phyloP scores from a whole-genome alignment of 306 rosid genomes.

The Hippophae rhamnoides region DNA sequence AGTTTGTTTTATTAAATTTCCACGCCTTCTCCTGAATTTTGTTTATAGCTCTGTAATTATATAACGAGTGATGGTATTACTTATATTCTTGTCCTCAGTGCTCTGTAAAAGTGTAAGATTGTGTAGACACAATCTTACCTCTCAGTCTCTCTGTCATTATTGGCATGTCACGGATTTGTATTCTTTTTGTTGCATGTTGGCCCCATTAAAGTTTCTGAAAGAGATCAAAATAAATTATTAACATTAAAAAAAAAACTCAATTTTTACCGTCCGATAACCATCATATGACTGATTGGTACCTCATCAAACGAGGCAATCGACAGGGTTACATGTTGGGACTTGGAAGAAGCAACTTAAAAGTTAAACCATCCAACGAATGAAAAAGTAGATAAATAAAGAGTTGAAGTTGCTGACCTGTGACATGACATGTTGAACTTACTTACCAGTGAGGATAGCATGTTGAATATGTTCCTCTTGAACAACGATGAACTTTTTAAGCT shows the following conservation, averaged over 20 bases:
- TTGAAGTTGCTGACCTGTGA: constrained; percentile 17
- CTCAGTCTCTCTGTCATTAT: constrained; percentile 12
- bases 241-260: no score
- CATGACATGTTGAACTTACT: constrained; percentile 27
- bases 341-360: neutral
- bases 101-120: neutral
- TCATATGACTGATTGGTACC: no score
- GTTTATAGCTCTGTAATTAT: no score
- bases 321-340: neutral
- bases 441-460: constrained; percentile 45
- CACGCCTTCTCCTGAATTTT: neutral
- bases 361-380: constrained; percentile 23
- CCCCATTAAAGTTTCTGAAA: neutral
- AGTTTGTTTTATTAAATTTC: constrained; percentile 30
- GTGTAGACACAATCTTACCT: constrained; percentile 4
- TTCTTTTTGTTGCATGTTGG: neutral
- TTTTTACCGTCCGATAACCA: neutral
- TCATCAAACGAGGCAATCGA: no score
- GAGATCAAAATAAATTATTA: no score
- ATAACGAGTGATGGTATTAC: constrained; percentile 1
- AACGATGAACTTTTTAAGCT: no score
- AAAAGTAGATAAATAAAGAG: constrained; percentile 28
- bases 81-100: neutral
- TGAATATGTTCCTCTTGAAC: no score
- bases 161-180: neutral